Evolutionary conservation across 768 basidiomycete genomes (phyloP).

Genomic region (Termitomyces sp.): DNA sequence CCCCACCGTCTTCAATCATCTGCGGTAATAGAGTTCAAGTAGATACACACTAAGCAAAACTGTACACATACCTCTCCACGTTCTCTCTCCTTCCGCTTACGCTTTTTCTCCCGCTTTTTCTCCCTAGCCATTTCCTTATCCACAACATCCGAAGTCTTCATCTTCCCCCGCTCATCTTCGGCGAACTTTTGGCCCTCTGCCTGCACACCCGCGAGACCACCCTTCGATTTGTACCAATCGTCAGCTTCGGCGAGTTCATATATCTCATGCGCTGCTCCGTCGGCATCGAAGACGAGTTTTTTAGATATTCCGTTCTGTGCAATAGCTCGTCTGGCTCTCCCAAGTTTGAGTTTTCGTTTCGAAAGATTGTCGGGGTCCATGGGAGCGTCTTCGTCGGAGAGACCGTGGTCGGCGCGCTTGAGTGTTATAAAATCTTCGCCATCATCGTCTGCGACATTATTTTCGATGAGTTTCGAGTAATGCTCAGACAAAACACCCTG

Average conservation of each 20-base stretch:
- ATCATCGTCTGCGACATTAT: slow-evolving; percentile 35
- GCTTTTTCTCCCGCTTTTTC: slow-evolving; percentile 88
- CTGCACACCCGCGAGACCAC: slow-evolving; percentile 57
- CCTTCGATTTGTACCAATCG: slow-evolving; percentile 60
- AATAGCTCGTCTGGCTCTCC: slow-evolving; percentile 67
- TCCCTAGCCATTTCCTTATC: slow-evolving; percentile 85
- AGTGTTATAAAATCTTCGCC: slow-evolving; percentile 90
- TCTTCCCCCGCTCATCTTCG: slow-evolving; percentile 64
- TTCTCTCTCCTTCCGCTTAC: slow-evolving; percentile 83
- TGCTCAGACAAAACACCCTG: slow-evolving; percentile 89
- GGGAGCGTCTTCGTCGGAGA: slow-evolving; percentile 31
- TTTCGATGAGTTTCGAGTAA: slow-evolving; percentile 83
- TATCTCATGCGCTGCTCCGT: slow-evolving; percentile 71
- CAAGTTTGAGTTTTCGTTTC: slow-evolving; percentile 79
- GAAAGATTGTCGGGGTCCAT: slow-evolving; percentile 50
- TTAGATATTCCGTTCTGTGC: slow-evolving; percentile 55
- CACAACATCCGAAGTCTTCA: slow-evolving; percentile 60
- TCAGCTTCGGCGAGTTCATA: slow-evolving; percentile 80
- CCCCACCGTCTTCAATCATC: slow-evolving; percentile 24
- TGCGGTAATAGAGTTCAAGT: slow-evolving; percentile 15
- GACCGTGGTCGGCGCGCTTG: slow-evolving; percentile 84
- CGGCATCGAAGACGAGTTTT: slow-evolving; percentile 89
- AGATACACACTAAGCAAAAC: not conserved
- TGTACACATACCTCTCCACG: slow-evolving; percentile 29
- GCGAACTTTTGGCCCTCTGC: slow-evolving; percentile 67